These are phyloP conservation scores for Podospora didyma DNA, from an alignment of 495 filamentous ascomycete species.

Conservation along the genomic window DNA sequence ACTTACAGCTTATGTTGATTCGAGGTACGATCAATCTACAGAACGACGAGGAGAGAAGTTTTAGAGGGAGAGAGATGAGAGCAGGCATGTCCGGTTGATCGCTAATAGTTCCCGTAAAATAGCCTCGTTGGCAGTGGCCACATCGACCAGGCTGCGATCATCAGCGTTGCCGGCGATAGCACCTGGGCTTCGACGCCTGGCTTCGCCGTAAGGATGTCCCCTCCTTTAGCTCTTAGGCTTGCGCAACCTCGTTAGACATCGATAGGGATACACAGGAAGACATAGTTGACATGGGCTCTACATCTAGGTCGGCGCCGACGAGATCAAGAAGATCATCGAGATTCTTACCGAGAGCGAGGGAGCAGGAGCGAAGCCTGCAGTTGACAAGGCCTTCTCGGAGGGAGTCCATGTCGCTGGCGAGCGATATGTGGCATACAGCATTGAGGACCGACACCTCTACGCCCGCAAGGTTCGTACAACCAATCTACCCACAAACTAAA, in stretches of 20 bases:
- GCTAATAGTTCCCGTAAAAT: too few relatives aligned
- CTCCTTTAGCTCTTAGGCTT: background rate
- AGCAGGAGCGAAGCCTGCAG: slow-evolving; percentile 33
- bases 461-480: slow-evolving; percentile 89
- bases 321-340: slow-evolving; percentile 52
- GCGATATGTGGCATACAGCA: slow-evolving; percentile 66
- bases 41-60: too few relatives aligned
- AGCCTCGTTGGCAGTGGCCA: slow-evolving; percentile 82
- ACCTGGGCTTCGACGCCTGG: slow-evolving; percentile 70
- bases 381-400: slow-evolving; percentile 41
- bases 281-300: background rate
- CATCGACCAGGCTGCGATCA: slow-evolving; percentile 84
- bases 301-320: slow-evolving; percentile 52
- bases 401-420: slow-evolving; percentile 71
- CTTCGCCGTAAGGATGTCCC: slow-evolving; percentile 60
- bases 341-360: slow-evolving; percentile 34
- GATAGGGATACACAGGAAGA: background rate
- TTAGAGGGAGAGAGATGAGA: too few relatives aligned
- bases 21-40: slow-evolving; percentile 32
- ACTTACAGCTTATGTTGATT: slow-evolving; percentile 45
- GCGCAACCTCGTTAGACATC: too few relatives aligned
- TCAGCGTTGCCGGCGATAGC: slow-evolving; percentile 74
- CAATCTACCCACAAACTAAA: too few relatives aligned
- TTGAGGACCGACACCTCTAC: slow-evolving; percentile 76
- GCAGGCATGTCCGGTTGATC: too few relatives aligned